Conservation (phyloP, 2,329 filamentous ascomycete genomes). For the Pseudophaeomoniella oleicola region DNA sequence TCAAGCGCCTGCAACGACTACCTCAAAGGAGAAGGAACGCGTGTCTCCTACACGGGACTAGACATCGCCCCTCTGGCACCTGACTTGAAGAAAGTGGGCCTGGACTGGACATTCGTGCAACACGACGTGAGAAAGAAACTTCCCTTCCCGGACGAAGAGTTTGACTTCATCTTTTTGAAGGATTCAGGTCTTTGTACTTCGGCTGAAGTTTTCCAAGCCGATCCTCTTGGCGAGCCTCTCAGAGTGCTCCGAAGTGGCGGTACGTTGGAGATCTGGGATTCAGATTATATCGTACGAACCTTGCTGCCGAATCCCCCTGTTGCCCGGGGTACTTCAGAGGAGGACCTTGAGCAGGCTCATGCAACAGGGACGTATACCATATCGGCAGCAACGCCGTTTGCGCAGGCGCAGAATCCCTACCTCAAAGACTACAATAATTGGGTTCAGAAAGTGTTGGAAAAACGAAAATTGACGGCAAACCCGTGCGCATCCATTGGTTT, state of each 20-base stretch:
- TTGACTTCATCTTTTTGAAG: slow-evolving; percentile 80
- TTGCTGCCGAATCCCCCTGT: slow-evolving; percentile 62
- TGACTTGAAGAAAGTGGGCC: slow-evolving; percentile 51
- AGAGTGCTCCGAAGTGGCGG: slow-evolving; percentile 67
- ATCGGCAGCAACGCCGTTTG: slow-evolving; percentile 68
- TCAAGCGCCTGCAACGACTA: slow-evolving; percentile 74
- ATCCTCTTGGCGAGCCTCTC: slow-evolving; percentile 56
- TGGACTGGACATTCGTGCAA: slow-evolving; percentile 79
- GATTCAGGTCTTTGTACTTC: slow-evolving; percentile 60
- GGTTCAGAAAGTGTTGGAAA: slow-evolving; percentile 62
- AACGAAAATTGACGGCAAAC: slow-evolving; percentile 52
- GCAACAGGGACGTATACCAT: slow-evolving; percentile 69
- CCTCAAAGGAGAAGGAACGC: slow-evolving; percentile 51
- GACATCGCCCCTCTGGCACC: slow-evolving; percentile 64
- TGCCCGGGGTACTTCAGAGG: slow-evolving; percentile 39
- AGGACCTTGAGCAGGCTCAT: slow-evolving; percentile 49
- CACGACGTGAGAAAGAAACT: slow-evolving; percentile 71
- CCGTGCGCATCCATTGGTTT: slow-evolving; percentile 67
- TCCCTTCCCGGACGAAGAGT: slow-evolving; percentile 66
- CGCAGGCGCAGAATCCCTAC: slow-evolving; percentile 65
- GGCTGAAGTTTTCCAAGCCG: slow-evolving; percentile 37
- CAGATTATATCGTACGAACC: slow-evolving; percentile 70
- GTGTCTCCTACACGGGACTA: slow-evolving; percentile 66
- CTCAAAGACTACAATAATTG: slow-evolving; percentile 73
- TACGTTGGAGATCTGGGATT: slow-evolving; percentile 76